Percentiles rank a stretch among this genome's conserved stretches.
Evolutionary conservation across 2,329 filamentous ascomycete species (phyloP).

Genomic region (Macrophomina tecta): DNA sequence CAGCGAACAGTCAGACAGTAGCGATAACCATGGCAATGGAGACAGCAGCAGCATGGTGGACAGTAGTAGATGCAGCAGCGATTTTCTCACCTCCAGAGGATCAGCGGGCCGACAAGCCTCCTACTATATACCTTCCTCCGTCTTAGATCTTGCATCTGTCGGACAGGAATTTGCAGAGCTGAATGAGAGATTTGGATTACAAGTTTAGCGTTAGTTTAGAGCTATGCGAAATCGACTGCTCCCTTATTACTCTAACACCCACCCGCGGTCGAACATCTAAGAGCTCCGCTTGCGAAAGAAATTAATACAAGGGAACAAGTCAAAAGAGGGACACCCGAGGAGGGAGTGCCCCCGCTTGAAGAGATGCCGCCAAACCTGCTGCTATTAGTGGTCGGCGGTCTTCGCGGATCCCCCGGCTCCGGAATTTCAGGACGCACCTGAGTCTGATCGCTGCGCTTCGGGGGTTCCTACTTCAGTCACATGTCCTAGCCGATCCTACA

Average conservation of each 20-base stretch:
- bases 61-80: neutral
- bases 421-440: neutral
- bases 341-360: too few species aligned
- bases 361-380: too few species aligned
- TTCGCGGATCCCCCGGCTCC: neutral
- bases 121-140: conserved; percentile 2
- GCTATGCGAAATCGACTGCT: neutral
- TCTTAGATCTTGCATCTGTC: neutral
- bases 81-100: neutral
- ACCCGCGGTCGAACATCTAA: neutral
- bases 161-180: neutral
- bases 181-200: neutral
- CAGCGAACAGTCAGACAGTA: neutral
- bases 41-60: neutral
- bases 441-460: neutral
- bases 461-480: too few species aligned
- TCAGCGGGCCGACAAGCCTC: neutral
- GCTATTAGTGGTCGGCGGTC: neutral
- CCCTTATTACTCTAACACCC: neutral
- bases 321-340: neutral
- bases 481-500: too few species aligned
- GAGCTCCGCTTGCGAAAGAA: neutral
- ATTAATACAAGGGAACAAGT: neutral
- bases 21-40: neutral
- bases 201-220: neutral